Conservation (phyloP, 2,329 filamentous ascomycete genomes). For the Zymoseptoria brevis region DNA sequence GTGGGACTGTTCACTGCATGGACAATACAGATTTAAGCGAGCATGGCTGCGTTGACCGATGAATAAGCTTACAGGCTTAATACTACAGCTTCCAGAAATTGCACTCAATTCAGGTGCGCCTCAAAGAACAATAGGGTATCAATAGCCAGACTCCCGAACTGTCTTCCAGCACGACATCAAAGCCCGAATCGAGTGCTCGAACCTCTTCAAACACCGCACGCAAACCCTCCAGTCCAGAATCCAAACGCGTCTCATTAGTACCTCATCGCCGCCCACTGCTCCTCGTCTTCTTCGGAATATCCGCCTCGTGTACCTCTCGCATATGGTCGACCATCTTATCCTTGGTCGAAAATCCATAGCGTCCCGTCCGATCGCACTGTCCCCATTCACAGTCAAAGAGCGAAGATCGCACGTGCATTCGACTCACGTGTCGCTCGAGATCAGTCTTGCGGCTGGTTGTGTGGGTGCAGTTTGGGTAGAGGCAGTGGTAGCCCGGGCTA, state of each 20-base stretch:
- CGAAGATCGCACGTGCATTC: slow-evolving; percentile 35
- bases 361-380: slow-evolving; percentile 37
- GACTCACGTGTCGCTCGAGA: slow-evolving; percentile 42
- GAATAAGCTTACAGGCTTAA: neutral
- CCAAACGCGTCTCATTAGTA: neutral
- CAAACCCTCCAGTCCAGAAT: neutral
- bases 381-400: slow-evolving; percentile 38
- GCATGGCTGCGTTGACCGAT: neutral
- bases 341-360: slow-evolving; percentile 46
- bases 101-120: neutral
- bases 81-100: neutral
- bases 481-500: slow-evolving; percentile 23
- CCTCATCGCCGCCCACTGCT: neutral
- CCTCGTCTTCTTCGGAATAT: slow-evolving; percentile 35
- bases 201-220: neutral
- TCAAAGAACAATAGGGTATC: neutral
- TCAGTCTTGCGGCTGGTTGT: slow-evolving; percentile 42
- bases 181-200: neutral
- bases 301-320: slow-evolving; percentile 46
- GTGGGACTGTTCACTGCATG: too few relatives aligned
- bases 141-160: neutral
- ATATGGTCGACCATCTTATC: slow-evolving; percentile 53
- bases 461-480: slow-evolving; percentile 14
- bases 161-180: neutral
- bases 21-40: neutral